Percentiles rank a stretch among this genome's conserved stretches.
These are phyloP conservation scores for Rosa hybrid DNA, from an alignment of 331 rosid genomes.

Conservation along the genomic window DNA sequence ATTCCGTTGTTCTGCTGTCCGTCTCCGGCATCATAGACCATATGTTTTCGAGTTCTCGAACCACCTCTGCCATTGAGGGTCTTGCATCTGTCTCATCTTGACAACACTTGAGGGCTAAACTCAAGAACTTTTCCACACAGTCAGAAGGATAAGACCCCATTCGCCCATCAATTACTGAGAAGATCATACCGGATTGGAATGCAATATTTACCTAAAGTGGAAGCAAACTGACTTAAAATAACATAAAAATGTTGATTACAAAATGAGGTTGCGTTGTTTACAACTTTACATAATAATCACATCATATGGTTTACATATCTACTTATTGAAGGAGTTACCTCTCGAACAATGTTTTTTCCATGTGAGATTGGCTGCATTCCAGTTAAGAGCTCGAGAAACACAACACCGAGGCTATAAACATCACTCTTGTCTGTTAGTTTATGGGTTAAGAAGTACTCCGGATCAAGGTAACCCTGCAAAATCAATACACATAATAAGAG, in stretches of 20 bases:
- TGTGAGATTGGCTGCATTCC: conserved; percentile 89
- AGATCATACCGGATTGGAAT: conserved; percentile 60
- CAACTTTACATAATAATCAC: neutral
- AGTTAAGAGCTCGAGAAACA: conserved; percentile 75
- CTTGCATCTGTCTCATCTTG: conserved; percentile 64
- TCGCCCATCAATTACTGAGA: conserved; percentile 61
- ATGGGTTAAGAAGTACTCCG: conserved; percentile 89
- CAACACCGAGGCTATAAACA: conserved; percentile 95
- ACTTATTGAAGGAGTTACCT: conserved; percentile 45
- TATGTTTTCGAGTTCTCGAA: conserved; percentile 71
- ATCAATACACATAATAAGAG: conserved; percentile 18
- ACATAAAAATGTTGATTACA: neutral
- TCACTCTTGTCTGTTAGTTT: conserved; percentile 88
- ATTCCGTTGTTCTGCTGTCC: conserved; percentile 37
- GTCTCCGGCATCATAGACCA: conserved; percentile 55
- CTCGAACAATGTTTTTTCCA: conserved; percentile 91
- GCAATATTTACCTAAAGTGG: conserved; percentile 53
- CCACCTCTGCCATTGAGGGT: conserved; percentile 79
- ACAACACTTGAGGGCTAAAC: conserved; percentile 70
- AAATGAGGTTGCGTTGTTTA: neutral
- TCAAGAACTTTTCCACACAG: conserved; percentile 59
- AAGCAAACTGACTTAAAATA: neutral
- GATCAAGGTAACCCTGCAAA: conserved; percentile 93
- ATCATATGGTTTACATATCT: neutral
- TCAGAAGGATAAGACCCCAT: conserved; percentile 80